Percentiles rank a stretch among this genome's conserved stretches.
Evolutionary conservation across 2,329 filamentous ascomycete species (phyloP).

Genomic region (Trichophyton benhamiae): DNA sequence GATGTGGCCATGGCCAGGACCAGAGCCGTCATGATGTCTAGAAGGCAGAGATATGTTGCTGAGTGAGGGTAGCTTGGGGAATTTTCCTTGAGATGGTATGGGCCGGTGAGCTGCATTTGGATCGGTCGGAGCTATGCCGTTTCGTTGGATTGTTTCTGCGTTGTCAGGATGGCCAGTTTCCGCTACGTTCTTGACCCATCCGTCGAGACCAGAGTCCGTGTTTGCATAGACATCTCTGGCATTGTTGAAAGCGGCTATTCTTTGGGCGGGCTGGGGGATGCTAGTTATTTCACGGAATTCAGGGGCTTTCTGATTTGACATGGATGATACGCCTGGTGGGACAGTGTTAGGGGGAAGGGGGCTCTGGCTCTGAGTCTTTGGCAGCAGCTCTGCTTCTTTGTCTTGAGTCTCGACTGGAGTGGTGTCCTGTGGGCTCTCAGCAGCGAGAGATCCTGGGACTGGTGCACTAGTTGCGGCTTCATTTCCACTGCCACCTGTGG

Average conservation of each 20-base stretch:
- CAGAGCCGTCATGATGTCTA: conserved; percentile 22
- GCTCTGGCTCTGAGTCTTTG: not conserved
- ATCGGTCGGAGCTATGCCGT: conserved; percentile 22
- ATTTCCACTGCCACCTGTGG: not conserved
- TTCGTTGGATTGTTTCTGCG: conserved; percentile 31
- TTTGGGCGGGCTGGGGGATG: conserved; percentile 51
- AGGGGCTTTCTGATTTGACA: not conserved
- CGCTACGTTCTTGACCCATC: conserved; percentile 44
- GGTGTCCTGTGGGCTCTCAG: not conserved
- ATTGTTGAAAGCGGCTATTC: conserved; percentile 61
- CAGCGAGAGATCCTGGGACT: not conserved
- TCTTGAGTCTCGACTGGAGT: not conserved
- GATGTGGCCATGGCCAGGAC: conserved; percentile 23
- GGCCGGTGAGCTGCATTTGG: conserved; percentile 18
- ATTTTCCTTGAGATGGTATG: conserved; percentile 26
- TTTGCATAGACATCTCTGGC: conserved; percentile 57
- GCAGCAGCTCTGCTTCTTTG: not conserved
- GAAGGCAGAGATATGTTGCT: conserved; percentile 19
- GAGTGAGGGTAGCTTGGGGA: conserved; percentile 30
- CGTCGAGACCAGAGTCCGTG: conserved; percentile 61
- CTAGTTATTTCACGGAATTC: conserved; percentile 67
- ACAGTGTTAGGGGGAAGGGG: not conserved
- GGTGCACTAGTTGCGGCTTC: not conserved
- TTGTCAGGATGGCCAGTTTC: conserved; percentile 41
- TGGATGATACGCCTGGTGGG: not conserved